These are phyloP conservation scores for Peronospora belbahrii DNA, from an alignment of 352 stramenopile species.

Conservation along the genomic window DNA sequence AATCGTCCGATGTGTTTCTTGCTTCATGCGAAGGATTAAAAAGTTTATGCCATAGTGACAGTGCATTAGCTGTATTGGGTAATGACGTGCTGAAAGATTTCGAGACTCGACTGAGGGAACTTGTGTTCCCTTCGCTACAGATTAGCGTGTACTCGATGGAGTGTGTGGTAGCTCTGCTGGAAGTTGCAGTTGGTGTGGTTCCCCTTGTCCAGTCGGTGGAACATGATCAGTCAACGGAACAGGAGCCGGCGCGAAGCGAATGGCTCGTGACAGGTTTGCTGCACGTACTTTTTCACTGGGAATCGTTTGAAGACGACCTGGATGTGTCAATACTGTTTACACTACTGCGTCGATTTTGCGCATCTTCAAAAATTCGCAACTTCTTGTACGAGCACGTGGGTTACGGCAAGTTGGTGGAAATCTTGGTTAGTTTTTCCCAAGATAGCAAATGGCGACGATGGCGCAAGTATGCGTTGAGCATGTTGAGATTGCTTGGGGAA, in stretches of 20 bases:
- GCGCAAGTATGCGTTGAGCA: constrained; percentile 25
- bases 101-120: constrained; percentile 18
- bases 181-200: constrained; percentile 24
- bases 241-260: constrained; percentile 22
- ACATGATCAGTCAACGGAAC: constrained; percentile 4
- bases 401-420: constrained; percentile 34
- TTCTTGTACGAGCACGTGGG: constrained; percentile 38
- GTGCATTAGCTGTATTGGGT: constrained; percentile 5
- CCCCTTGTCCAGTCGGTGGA: not conserved
- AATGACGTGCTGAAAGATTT: constrained; percentile 17
- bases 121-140: constrained; percentile 35
- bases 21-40: constrained; percentile 38
- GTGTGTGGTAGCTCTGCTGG: constrained; percentile 43
- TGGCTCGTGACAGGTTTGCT: constrained; percentile 48
- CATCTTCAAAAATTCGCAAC: constrained; percentile 22
- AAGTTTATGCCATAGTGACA: constrained; percentile 32
- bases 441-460: constrained; percentile 34
- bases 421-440: constrained; percentile 29
- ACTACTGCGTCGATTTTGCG: constrained; percentile 40
- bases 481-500: constrained; percentile 46
- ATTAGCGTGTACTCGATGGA: constrained; percentile 43
- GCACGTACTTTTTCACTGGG: constrained; percentile 33
- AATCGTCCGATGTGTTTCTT: constrained; percentile 33
- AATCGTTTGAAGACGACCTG: constrained; percentile 31
- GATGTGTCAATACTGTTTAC: constrained; percentile 39